Evolutionary conservation across 2,329 filamentous ascomycete species (phyloP).

Genomic region (Fusarium coffeatum): DNA sequence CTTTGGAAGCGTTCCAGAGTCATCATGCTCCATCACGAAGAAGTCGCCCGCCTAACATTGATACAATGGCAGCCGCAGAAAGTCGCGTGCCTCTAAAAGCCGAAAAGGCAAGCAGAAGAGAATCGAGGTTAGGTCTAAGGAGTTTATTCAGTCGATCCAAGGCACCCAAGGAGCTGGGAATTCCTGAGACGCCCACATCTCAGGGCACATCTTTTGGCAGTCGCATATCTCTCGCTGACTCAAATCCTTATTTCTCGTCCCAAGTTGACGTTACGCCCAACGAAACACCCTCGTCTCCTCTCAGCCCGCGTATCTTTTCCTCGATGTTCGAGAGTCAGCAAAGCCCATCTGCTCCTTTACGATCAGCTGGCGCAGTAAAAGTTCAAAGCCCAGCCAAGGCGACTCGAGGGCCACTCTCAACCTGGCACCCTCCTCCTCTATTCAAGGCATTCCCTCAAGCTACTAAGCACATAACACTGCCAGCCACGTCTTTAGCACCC

Average conservation of each 20-base stretch:
- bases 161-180: slow-evolving; percentile 51
- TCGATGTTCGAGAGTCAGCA: slow-evolving; percentile 42
- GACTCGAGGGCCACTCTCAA: slow-evolving; percentile 51
- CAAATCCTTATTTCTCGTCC: slow-evolving; percentile 57
- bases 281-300: slow-evolving; percentile 45
- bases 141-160: slow-evolving; percentile 64
- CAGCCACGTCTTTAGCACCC: slow-evolving; percentile 73
- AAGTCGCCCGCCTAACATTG: slow-evolving; percentile 44
- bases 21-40: slow-evolving; percentile 40
- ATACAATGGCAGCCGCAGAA: slow-evolving; percentile 45
- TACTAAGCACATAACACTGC: slow-evolving; percentile 77
- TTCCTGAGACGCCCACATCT: slow-evolving; percentile 48
- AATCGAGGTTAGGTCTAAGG: slow-evolving; percentile 64
- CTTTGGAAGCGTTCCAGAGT: slow-evolving; percentile 43
- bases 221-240: slow-evolving; percentile 60
- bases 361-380: slow-evolving; percentile 19
- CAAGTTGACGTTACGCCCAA: slow-evolving; percentile 54
- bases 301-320: slow-evolving; percentile 42
- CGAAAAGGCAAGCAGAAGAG: slow-evolving; percentile 59
- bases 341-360: slow-evolving; percentile 23
- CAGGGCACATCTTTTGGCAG: slow-evolving; percentile 53
- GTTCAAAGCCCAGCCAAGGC: slow-evolving; percentile 36
- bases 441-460: slow-evolving; percentile 91
- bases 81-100: slow-evolving; percentile 57
- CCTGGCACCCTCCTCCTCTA: slow-evolving; percentile 78